These are phyloP conservation scores for Trichothecium roseum DNA, from an alignment of 2,329 filamentous ascomycete genomes.

Conservation along the genomic window DNA sequence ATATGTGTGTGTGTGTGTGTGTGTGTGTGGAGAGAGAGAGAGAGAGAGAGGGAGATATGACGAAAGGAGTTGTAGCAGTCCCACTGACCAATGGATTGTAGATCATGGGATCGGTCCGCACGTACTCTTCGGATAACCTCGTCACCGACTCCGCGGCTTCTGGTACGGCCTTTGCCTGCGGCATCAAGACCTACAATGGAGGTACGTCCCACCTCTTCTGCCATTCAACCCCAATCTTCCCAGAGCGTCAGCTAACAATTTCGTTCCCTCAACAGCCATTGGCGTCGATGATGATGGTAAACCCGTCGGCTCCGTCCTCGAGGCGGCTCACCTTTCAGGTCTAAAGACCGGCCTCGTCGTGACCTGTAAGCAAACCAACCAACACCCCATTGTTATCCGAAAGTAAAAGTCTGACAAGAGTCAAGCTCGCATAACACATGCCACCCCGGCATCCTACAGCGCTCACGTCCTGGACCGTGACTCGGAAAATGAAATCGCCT, in stretches of 20 bases:
- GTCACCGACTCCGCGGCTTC: slow-evolving; percentile 14
- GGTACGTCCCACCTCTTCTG: slow-evolving; percentile 4
- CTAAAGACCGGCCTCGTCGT: slow-evolving; percentile 13
- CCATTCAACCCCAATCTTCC: neutral
- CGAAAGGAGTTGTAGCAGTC: no score
- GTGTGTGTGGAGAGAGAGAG: no score
- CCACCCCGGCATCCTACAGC: slow-evolving; percentile 12
- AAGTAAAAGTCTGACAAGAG: neutral
- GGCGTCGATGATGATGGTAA: slow-evolving; percentile 11
- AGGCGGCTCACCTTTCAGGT: slow-evolving; percentile 13
- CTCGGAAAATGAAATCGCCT: slow-evolving; percentile 14
- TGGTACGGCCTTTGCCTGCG: slow-evolving; percentile 13
- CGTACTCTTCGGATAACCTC: slow-evolving; percentile 11
- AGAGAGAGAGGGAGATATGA: neutral
- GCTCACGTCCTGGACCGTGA: slow-evolving; percentile 12
- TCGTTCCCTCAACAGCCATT: slow-evolving; percentile 6
- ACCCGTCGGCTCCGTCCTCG: slow-evolving; percentile 13
- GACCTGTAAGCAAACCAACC: slow-evolving; percentile 2
- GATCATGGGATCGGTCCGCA: slow-evolving; percentile 12
- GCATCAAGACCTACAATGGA: slow-evolving; percentile 14
- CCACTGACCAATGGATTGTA: neutral
- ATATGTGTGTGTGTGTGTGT: no score
- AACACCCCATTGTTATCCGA: slow-evolving; percentile 8
- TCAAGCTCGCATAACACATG: slow-evolving; percentile 12
- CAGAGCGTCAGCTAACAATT: neutral